Evolutionary conservation across 257 asterid species (phyloP), one percentile per base, ranked within the genome.

Genomic region (Mentha longifolia): DNA sequence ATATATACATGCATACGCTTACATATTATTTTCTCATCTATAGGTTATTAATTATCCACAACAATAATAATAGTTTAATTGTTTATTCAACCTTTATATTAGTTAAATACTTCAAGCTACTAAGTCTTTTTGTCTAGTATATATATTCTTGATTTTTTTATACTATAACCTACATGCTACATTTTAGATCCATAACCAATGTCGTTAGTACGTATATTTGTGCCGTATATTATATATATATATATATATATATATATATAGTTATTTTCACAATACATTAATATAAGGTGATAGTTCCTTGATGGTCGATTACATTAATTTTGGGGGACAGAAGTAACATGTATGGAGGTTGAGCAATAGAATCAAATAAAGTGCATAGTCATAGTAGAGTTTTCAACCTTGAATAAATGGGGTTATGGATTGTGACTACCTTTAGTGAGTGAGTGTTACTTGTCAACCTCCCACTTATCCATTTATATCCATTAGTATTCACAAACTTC

Each of bases 281-380:
- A 31, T 25, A 13, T 9, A 6, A 39, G 10, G 22, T 22, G 14
- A 25, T 51, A 22, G 15, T 9, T 33, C n/a, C 8, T 56, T 46
- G 55, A 57, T 55, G 35, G 61, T 41, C 3, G 45, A 51, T 49
- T 47, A 6, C 12, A 43, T 58, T 62, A 14, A 64, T 30, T 55
- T 12, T 30, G 12, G 77, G 82, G 64, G 78, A 73, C 82, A 78
- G n/a, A 30, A 25, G 25, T 45, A 74, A 78, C 78, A 55, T 68
- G 47, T 8, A 78, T 33, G 76, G 82, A 73, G 67, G 82, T 78
- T 78, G 76, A 65, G 70, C 37, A 49, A 68, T 70, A n/a, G 65
- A 43, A 63, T 78, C 70, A 68, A 61, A 55, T 73, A 72, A 66
- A 76, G 60, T 52, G 61, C 42, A 6, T 46, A 58, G 54, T 46